A percentile compares a stretch with the other conserved stretches of the same genome.
phyloP scores from a whole-genome alignment of 257 asterid genomes.

The Petrea volubilis region DNA sequence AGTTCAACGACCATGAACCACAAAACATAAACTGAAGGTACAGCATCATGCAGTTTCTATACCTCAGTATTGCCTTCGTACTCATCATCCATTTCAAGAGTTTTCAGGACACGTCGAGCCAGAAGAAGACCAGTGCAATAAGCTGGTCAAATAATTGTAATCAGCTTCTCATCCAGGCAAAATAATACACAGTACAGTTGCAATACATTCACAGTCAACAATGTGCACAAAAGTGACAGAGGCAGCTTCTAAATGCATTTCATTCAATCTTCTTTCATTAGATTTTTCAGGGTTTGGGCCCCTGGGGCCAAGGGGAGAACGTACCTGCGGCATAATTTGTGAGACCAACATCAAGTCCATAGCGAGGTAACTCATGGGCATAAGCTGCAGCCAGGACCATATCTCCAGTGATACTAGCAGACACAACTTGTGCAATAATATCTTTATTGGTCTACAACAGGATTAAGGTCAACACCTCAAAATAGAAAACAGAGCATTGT shows the following conservation, averaged over 20 bases:
- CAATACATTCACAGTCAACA: neutral
- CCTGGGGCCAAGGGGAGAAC: neutral
- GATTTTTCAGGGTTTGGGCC: neutral
- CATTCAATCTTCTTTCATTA: neutral
- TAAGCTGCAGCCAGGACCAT: constrained; percentile 62
- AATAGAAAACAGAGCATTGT: neutral
- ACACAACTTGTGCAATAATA: constrained; percentile 61
- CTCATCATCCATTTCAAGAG: constrained; percentile 73
- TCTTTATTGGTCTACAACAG: constrained; percentile 57
- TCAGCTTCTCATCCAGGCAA: neutral
- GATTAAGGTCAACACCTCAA: constrained; percentile 35
- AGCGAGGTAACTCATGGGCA: constrained; percentile 65
- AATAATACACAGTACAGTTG: neutral
- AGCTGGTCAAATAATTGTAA: constrained; percentile 36
- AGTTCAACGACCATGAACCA: neutral
- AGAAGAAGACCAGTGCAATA: constrained; percentile 78
- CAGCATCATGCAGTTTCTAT: neutral
- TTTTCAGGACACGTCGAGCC: constrained; percentile 74
- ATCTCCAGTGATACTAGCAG: constrained; percentile 77
- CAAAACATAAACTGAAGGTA: neutral
- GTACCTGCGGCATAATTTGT: constrained; percentile 75
- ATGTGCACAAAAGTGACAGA: neutral
- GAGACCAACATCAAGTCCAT: constrained; percentile 66
- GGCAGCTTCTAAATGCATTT: neutral
- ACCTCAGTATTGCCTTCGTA: constrained; percentile 78